Base-by-base conservation (phyloP, 176 grass and related monocot genomes). In the Aegilops tauschii region DNA sequence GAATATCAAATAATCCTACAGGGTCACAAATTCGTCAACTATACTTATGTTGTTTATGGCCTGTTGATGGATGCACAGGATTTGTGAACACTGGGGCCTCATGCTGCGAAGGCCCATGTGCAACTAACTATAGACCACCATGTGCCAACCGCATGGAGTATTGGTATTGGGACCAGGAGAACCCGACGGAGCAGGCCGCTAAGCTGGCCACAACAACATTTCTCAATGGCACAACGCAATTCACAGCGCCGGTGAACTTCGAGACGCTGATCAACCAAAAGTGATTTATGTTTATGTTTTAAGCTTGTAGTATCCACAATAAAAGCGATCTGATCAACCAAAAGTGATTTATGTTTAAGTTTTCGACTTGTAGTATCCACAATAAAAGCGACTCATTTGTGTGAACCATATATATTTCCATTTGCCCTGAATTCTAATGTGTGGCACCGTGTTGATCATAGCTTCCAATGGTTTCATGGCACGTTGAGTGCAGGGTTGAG, bases 101-200 rank as follows among this genome's bases (percentile, higher is more conserved):
- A 28, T 85, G 87, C 25, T 89, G 87, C 21, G 9, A 6, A 12
- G 49, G 34, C 5, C 29, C 61, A 20, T 88, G 79, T 69, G 13
- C 10, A 17, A 49, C 79, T n/a, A 11, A 20, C 18, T 58, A 28
- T 25, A 25, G 3, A 9, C 21, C 21, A 11, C 83, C 61, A 0
- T 85, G 87, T 23, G 17, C 18, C 3, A 85, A 89, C 54, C 70
- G 82, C 5, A 39, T n/a, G 6, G 20, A 85, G 18, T 63, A 89
- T 25, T 77, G 83, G 76, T 89, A 80, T 37, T 86, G 87, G 87
- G 82, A 89, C 30, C 8, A 29, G 0, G 2, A 4, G 2, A 59
- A 65, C 77, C 5, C 3, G 5, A 66, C 66, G 1, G 63, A 85
- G 77, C 39, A 59, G 4, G 82, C 74, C 3, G 66, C 75, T 37